A percentile compares a stretch with the other conserved stretches of the same genome.
These are phyloP conservation scores for Tilletia caries DNA, from an alignment of 1,284 basidiomycete species.

Conservation along the genomic window DNA sequence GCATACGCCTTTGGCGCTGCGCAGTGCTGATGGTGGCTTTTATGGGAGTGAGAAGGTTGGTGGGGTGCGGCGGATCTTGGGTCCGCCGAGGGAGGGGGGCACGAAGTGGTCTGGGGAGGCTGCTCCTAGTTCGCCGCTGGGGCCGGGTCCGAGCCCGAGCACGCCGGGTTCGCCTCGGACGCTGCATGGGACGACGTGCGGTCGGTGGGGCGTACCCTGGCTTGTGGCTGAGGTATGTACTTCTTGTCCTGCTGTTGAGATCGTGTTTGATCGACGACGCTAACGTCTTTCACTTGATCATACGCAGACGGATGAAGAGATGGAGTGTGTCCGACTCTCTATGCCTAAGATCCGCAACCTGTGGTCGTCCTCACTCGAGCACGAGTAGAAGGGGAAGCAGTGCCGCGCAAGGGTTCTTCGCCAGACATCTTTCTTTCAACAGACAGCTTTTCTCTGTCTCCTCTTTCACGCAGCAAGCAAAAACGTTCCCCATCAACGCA, in stretches of 20 bases:
- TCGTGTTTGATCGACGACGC: neutral
- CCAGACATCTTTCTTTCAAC: too few relatives aligned
- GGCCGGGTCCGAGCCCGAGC: neutral
- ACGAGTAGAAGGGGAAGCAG: neutral
- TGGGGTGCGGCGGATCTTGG: slow-evolving; percentile 1
- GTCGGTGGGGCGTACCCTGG: slow-evolving; percentile 19
- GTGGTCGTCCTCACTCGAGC: neutral
- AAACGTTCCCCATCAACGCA: too few relatives aligned
- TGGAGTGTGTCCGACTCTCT: slow-evolving; percentile 2
- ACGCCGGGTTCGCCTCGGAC: neutral
- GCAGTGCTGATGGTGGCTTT: neutral
- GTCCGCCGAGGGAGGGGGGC: neutral
- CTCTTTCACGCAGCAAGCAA: too few relatives aligned
- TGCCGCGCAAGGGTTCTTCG: too few relatives aligned
- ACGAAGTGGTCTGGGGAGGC: neutral
- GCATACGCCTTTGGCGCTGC: slow-evolving; percentile 4
- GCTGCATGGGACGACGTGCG: neutral
- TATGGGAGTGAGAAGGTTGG: slow-evolving; percentile 12
- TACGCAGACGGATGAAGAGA: slow-evolving; percentile 8
- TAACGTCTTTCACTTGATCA: neutral
- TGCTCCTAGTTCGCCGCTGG: neutral
- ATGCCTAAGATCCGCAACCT: neutral
- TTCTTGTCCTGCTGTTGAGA: neutral
- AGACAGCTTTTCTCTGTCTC: too few relatives aligned
- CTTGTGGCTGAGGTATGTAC: slow-evolving; percentile 26